Evolutionary conservation across 2,329 filamentous ascomycete genomes (phyloP).

Genomic region (Zymoseptoria passerinii): DNA sequence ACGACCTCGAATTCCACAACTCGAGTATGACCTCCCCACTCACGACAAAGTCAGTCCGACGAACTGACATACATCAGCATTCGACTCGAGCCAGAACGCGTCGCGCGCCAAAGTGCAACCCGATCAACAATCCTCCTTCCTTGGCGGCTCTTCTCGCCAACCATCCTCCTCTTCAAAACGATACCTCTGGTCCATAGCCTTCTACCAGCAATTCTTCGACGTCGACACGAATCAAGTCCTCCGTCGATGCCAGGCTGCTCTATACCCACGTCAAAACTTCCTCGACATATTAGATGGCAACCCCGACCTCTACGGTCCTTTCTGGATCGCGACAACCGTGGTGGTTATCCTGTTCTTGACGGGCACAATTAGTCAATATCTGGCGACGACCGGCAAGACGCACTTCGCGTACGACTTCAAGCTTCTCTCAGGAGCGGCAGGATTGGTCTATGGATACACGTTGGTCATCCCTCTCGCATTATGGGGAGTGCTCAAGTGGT

Average conservation of each 20-base stretch:
- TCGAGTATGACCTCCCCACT: constrained; percentile 49
- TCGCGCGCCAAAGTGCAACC: constrained; percentile 44
- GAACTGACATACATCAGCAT: constrained; percentile 16
- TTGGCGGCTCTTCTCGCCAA: constrained; percentile 26
- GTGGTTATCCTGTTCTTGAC: constrained; percentile 92
- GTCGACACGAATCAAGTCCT: constrained; percentile 90
- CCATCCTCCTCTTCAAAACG: constrained; percentile 51
- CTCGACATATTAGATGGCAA: constrained; percentile 95
- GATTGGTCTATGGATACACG: constrained; percentile 92
- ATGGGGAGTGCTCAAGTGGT: constrained; percentile 87
- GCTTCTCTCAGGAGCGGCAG: constrained; percentile 79
- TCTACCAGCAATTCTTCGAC: constrained; percentile 98
- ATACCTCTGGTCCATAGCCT: constrained; percentile 83
- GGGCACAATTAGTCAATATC: constrained; percentile 87
- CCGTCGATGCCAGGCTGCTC: constrained; percentile 74
- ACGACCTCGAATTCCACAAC: constrained; percentile 97
- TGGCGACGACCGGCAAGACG: constrained; percentile 56
- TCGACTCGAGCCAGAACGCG: constrained; percentile 27
- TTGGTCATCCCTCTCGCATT: constrained; percentile 69
- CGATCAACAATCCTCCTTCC: constrained; percentile 30
- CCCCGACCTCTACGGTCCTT: constrained; percentile 90
- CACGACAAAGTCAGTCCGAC: background rate
- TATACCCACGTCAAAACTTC: constrained; percentile 89
- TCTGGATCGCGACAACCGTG: constrained; percentile 98
- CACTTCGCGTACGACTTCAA: constrained; percentile 89